Evolutionary conservation across 805 yeast genomes (phyloP), one percentile per base, ranked within the genome.

Genomic region (Ogataea kodamae): DNA sequence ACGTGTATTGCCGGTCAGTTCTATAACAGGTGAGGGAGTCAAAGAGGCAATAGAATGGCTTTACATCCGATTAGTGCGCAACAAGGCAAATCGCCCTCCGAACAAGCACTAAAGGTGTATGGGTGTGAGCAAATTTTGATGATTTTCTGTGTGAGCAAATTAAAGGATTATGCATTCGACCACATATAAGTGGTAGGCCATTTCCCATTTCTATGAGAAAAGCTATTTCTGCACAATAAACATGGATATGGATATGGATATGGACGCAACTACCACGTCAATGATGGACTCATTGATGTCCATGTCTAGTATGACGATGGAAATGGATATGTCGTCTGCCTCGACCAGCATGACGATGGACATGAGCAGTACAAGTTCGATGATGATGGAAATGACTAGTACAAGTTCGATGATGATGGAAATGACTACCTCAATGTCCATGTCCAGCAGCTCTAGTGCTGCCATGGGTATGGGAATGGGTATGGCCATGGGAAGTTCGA

Each of bases 11-110:
- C 96, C 97, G 0, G 81, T 90, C 3, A 81, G 92, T 52, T 97
- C 96, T 9, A 64, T 81, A 25, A 84, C 71, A 18, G 83, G 87
- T 15, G 85, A 84, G 13, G 97, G 97, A 1, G 77, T 90, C 3
- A 68, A 68, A 33, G 96, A 87, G 39, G 84, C 96, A 6, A 76
- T 88, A 28, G 95, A 87, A 28, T 90, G 98, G 98, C 59, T 90
- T 29, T 75, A 76, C 26, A 68, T 81, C 6, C 67, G 97, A 39
- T 62, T 90, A 45, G 70, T 76, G 15, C 68, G 86, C 45, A 82
- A 83, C 51, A 80, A 78, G 56, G 52, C 58, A 21, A 74, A 72
- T 50, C 64, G 79, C 28, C 75, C 77, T 26, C 89, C 90, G 3
- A 39, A 33, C 19, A 29, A 30, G 17, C 6, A 75, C 65, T 39